phyloP scores from a whole-genome alignment of 2,329 filamentous ascomycete species.

The Claviceps spartinae region DNA sequence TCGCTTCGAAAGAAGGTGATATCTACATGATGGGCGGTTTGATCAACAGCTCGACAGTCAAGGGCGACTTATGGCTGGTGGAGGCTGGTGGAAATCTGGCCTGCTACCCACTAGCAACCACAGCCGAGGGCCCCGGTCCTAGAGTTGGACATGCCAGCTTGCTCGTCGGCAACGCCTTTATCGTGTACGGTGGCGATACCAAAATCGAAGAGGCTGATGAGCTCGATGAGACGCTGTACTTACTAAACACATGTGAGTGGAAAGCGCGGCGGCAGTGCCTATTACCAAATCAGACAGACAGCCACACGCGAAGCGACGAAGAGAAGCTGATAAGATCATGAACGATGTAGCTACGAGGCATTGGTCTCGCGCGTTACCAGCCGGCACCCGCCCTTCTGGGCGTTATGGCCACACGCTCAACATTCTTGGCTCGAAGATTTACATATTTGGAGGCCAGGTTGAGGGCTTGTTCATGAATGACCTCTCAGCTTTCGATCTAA shows the following conservation, averaged over 20 bases:
- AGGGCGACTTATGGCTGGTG: constrained; percentile 95
- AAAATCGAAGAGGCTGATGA: constrained; percentile 89
- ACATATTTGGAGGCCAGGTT: constrained; percentile 93
- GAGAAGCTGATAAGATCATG: constrained; percentile 8
- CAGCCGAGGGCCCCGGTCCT: constrained; percentile 85
- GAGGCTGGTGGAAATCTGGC: constrained; percentile 78
- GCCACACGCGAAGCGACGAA: not conserved
- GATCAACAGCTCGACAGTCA: constrained; percentile 88
- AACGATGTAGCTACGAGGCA: constrained; percentile 67
- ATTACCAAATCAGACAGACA: not conserved
- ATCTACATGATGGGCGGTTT: constrained; percentile 96
- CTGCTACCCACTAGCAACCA: constrained; percentile 84
- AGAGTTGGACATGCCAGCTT: constrained; percentile 89
- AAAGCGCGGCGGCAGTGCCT: not conserved
- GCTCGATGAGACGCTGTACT: constrained; percentile 87
- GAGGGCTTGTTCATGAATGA: constrained; percentile 99
- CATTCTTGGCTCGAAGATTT: constrained; percentile 92
- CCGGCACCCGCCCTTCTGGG: constrained; percentile 72
- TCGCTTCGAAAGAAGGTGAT: constrained; percentile 89
- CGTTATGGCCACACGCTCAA: constrained; percentile 95
- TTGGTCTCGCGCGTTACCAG: constrained; percentile 88
- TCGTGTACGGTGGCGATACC: constrained; percentile 96
- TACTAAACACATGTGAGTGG: constrained; percentile 87
- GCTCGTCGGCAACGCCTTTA: constrained; percentile 94
- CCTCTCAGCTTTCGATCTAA: constrained; percentile 85